Evolutionary conservation across 2,329 filamentous ascomycete species (phyloP).

Genomic region (Paramyrothecium roridum): DNA sequence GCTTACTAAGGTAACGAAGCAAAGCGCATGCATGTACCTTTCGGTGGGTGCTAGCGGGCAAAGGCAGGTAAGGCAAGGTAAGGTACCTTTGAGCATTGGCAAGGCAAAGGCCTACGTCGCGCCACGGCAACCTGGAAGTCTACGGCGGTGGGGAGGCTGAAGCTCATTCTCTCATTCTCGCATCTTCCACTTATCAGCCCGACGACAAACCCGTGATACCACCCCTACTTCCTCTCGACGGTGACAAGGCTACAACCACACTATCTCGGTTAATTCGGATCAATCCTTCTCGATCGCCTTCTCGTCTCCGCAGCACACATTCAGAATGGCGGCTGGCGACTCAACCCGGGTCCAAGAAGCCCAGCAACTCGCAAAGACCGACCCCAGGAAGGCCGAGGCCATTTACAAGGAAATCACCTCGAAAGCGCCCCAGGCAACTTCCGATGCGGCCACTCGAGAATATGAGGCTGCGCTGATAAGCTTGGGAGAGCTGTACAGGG

Average conservation of each 20-base stretch:
- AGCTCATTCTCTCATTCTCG: slow-evolving; percentile 13
- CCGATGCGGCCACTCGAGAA: slow-evolving; percentile 81
- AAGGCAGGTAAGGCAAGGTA: neutral
- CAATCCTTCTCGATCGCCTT: slow-evolving; percentile 1
- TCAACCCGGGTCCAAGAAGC: slow-evolving; percentile 78
- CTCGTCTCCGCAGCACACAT: slow-evolving; percentile 5
- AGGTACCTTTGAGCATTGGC: neutral
- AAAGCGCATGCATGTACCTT: neutral
- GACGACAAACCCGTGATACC: slow-evolving; percentile 11
- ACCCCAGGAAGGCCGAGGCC: slow-evolving; percentile 79
- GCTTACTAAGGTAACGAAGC: too few species aligned
- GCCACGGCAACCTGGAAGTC: slow-evolving; percentile 32
- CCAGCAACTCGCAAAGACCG: slow-evolving; percentile 75
- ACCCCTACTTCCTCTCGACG: slow-evolving; percentile 11
- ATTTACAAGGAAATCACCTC: slow-evolving; percentile 89
- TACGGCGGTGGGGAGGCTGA: slow-evolving; percentile 12
- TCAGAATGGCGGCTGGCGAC: slow-evolving; percentile 55
- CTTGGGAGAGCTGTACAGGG: slow-evolving; percentile 88
- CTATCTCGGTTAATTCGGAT: too few species aligned
- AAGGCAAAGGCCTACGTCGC: slow-evolving; percentile 21
- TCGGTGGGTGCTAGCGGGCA: too few species aligned
- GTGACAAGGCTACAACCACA: slow-evolving; percentile 1
- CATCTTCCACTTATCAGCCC: slow-evolving; percentile 8
- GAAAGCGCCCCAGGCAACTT: slow-evolving; percentile 76
- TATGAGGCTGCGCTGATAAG: slow-evolving; percentile 88